Evolutionary conservation across 2,329 filamentous ascomycete genomes (phyloP).

Genomic region (Delphinella strobiligena): DNA sequence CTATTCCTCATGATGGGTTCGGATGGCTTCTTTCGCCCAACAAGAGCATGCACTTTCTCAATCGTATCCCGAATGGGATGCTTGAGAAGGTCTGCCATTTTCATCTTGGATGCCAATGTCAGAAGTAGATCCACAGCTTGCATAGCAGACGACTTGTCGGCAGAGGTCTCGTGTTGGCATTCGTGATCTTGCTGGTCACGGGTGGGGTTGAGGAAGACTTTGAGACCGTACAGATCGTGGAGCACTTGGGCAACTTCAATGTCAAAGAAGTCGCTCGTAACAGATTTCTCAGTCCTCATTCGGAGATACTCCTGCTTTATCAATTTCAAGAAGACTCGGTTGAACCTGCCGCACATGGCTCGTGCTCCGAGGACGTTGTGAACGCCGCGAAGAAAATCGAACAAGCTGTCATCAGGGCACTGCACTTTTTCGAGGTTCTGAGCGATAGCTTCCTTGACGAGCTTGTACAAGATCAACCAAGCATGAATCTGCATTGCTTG

Average conservation of each 20-base stretch:
- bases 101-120: constrained; percentile 66
- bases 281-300: constrained; percentile 30
- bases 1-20: constrained; percentile 79
- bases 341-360: constrained; percentile 71
- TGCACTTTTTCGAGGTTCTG: constrained; percentile 53
- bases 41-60: constrained; percentile 81
- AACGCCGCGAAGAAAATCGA: constrained; percentile 67
- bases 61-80: constrained; percentile 83
- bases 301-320: constrained; percentile 76
- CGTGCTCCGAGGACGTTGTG: constrained; percentile 77
- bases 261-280: constrained; percentile 70
- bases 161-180: constrained; percentile 57
- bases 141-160: constrained; percentile 71
- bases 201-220: constrained; percentile 34
- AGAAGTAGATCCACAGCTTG: constrained; percentile 77
- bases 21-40: constrained; percentile 64
- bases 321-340: constrained; percentile 79
- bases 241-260: constrained; percentile 76
- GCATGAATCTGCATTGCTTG: constrained; percentile 77
- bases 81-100: constrained; percentile 82
- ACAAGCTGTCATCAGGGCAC: constrained; percentile 57
- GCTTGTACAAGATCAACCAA: constrained; percentile 77
- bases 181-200: constrained; percentile 53
- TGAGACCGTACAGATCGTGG: constrained; percentile 71
- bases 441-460: constrained; percentile 62